A percentile compares a stretch with the other conserved stretches of the same genome.
Evolutionary conservation across 2,329 filamentous ascomycete species (phyloP).

Genomic region (Pseudogymnoascus sp.): DNA sequence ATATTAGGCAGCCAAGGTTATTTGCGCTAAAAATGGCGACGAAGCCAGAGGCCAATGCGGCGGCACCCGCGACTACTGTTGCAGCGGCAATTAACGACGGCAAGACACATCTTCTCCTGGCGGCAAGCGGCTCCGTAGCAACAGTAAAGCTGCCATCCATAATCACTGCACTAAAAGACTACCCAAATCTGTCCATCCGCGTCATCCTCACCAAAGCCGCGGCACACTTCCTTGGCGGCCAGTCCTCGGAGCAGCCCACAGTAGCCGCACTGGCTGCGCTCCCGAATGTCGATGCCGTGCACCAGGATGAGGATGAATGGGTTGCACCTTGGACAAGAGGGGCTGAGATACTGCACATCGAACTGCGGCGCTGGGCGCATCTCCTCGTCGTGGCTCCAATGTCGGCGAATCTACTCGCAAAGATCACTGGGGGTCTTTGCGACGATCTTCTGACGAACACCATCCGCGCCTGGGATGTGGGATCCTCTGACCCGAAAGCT

Average conservation of each 20-base stretch:
- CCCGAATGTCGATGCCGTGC: conserved; percentile 71
- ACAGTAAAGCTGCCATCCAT: conserved; percentile 76
- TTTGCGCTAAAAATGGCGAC: neutral
- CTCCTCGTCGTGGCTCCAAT: conserved; percentile 73
- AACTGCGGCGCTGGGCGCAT: conserved; percentile 75
- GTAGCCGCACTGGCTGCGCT: conserved; percentile 51
- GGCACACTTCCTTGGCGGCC: conserved; percentile 66
- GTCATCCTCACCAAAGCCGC: conserved; percentile 72
- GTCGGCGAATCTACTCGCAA: conserved; percentile 78
- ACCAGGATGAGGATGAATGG: conserved; percentile 86
- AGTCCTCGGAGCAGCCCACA: conserved; percentile 69
- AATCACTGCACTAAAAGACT: conserved; percentile 44
- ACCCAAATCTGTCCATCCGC: conserved; percentile 64
- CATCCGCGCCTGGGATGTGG: conserved; percentile 80
- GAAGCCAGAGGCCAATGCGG: neutral
- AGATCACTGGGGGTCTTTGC: conserved; percentile 69
- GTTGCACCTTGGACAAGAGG: conserved; percentile 67
- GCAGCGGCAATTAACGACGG: conserved; percentile 33
- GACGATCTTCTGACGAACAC: conserved; percentile 70
- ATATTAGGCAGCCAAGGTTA: neutral
- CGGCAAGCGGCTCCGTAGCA: conserved; percentile 69
- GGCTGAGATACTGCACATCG: conserved; percentile 81
- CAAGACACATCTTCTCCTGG: conserved; percentile 57
- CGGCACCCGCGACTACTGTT: neutral
- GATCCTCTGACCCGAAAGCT: conserved; percentile 43